Evolutionary conservation across 495 filamentous ascomycete genomes (phyloP).

Genomic region (Podospora tetraspora): DNA sequence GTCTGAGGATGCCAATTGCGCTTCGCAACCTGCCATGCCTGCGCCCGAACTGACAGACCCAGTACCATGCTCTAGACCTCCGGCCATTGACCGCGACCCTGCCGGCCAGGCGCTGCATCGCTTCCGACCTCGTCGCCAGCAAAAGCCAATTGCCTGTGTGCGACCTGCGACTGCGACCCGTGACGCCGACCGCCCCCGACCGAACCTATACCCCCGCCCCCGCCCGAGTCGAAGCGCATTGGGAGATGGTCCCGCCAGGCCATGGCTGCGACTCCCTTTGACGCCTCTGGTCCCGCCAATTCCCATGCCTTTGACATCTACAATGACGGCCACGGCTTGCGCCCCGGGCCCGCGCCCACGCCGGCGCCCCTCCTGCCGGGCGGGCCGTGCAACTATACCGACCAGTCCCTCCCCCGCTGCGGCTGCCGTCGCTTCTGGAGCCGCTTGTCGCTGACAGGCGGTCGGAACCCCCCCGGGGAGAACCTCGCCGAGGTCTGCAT

Average conservation of each 20-base stretch:
- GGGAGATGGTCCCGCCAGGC: slow-evolving; percentile 27
- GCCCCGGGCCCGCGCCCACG: slow-evolving; percentile 19
- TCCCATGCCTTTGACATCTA: slow-evolving; percentile 46
- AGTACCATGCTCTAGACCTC: slow-evolving; percentile 44
- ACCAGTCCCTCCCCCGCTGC: slow-evolving; percentile 49
- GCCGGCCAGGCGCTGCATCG: slow-evolving; percentile 33
- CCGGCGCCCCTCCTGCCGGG: slow-evolving; percentile 39
- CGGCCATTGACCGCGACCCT: slow-evolving; percentile 35
- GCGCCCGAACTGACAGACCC: slow-evolving; percentile 29
- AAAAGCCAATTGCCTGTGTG: background rate
- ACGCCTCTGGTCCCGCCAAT: slow-evolving; percentile 35
- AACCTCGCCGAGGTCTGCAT: slow-evolving; percentile 54
- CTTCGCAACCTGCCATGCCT: slow-evolving; percentile 19
- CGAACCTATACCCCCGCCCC: background rate
- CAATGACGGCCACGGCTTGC: slow-evolving; percentile 35
- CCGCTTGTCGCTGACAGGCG: slow-evolving; percentile 26
- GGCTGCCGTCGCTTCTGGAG: slow-evolving; percentile 66
- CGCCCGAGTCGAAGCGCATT: slow-evolving; percentile 3
- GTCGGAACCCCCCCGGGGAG: slow-evolving; percentile 12
- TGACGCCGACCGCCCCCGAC: slow-evolving; percentile 1
- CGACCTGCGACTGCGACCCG: background rate
- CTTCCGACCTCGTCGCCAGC: slow-evolving; percentile 9
- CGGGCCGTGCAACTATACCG: slow-evolving; percentile 60
- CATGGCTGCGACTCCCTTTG: slow-evolving; percentile 47
- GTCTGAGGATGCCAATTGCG: slow-evolving; percentile 28